Base-by-base conservation (phyloP, 345 rosid genomes). In the Ailanthus altissimus region DNA sequence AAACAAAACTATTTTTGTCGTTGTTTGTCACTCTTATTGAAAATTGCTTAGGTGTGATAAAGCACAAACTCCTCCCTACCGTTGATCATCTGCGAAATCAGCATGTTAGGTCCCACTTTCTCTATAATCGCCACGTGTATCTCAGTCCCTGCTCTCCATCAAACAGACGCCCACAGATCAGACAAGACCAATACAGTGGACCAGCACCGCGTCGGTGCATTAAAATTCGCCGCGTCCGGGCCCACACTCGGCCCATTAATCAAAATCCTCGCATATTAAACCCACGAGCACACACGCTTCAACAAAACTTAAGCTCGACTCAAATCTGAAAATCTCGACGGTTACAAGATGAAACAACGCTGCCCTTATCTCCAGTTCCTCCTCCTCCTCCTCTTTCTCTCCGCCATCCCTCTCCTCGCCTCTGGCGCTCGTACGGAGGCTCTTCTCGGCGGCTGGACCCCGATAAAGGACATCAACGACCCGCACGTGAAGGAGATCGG, bases 401-500 rank as follows among this genome's bases (percentile, higher is more conserved):
- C 78, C 77, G 7, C 78, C 76, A 58, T 74, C 73, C 73, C 63
- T 36, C 57, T 78, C 67, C 25, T 65, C n/a, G 60, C 78, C 54
- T 73, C 67, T 0, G 80, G 42, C 56, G 51, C 32, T 25, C 8
- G 69, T 13, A 7, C 2, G 2, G 85, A 20, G 25, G 25, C 63
- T 13, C 42, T 77, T 49, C 6, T 46, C 2, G 92, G 92, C 1
- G 86, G 88, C 0, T 91, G 92, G 92, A 49, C 13, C 59, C 90
- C 93, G 38, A 90, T 91, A 59, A 73, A 65, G 76, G 46, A 87
- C 73, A 51, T 71, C 1, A 80, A 49, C 4, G 90, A 87, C 25
- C 77, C 84, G 26, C 84, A 88, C 67, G 84, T 91, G 57, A 67
- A 26, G 28, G 88, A 86, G 80, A 78, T 91, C 53, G 97, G 82